These are phyloP conservation scores for Mucor circinelloides DNA, from an alignment of 371 early-diverging fungal genomes.

Conservation along the genomic window DNA sequence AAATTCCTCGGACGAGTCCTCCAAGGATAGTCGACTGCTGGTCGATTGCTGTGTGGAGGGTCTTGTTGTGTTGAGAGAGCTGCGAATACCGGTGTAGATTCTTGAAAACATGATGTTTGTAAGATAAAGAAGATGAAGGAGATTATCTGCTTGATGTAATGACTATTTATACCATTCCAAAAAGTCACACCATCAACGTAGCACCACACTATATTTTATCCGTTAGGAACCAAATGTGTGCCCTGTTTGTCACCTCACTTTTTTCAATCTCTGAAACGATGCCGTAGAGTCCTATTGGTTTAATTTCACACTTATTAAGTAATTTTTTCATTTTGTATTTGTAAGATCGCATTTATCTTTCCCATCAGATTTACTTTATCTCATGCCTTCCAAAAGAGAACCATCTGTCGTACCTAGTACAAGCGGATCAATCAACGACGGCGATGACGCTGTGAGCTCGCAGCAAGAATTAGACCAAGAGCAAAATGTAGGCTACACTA, in stretches of 20 bases:
- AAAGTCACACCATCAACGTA: conserved; percentile 15
- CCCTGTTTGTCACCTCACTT: conserved; percentile 11
- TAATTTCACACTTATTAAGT: not conserved
- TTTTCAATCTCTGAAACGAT: not conserved
- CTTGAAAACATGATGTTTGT: conserved; percentile 26
- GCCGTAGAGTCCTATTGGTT: not conserved
- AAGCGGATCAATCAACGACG: not conserved
- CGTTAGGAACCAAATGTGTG: not conserved
- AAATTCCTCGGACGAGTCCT: conserved; percentile 26
- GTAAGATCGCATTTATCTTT: conserved; percentile 1
- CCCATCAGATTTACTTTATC: not conserved
- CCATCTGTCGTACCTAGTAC: conserved; percentile 11
- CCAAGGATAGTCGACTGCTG: conserved; percentile 12
- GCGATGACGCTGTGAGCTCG: not conserved
- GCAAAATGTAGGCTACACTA: not conserved
- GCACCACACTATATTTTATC: not conserved
- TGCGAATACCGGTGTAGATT: conserved; percentile 20
- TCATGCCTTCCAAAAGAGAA: conserved; percentile 25
- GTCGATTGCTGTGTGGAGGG: conserved; percentile 5
- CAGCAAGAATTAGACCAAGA: conserved; percentile 4
- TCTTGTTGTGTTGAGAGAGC: conserved; percentile 1
- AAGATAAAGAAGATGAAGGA: not conserved
- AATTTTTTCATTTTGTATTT: not conserved
- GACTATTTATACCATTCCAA: not conserved
- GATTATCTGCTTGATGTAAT: not conserved